These are phyloP conservation scores for Monosporascus sp. DNA, from an alignment of 2,329 filamentous ascomycete genomes.

Conservation along the genomic window DNA sequence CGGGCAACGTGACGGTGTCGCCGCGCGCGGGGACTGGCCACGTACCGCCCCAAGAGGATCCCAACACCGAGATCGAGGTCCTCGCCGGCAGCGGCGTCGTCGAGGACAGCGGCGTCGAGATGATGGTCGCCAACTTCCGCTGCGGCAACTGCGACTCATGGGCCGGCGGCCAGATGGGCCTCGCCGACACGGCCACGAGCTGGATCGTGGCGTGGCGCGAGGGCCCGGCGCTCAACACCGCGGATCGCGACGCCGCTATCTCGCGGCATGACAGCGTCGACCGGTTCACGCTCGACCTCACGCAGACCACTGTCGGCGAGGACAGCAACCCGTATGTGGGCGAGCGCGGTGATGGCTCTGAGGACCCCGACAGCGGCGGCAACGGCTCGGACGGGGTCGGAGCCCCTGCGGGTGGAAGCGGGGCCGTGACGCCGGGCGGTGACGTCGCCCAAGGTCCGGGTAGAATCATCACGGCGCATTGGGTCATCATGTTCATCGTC, in stretches of 20 bases:
- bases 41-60: constrained; percentile 41
- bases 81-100: constrained; percentile 58
- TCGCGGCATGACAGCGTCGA: constrained; percentile 40
- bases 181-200: constrained; percentile 32
- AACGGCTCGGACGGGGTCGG: constrained; percentile 6
- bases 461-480: constrained; percentile 41
- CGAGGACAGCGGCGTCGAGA: constrained; percentile 30
- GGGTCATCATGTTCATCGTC: constrained; percentile 56
- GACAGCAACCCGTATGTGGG: constrained; percentile 50
- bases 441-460: constrained; percentile 7
- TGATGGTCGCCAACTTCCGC: constrained; percentile 56
- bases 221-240: constrained; percentile 41
- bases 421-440: constrained; percentile 8
- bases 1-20: constrained; percentile 58
- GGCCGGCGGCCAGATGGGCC: constrained; percentile 36
- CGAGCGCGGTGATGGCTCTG: constrained; percentile 8
- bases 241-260: constrained; percentile 35
- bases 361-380: constrained; percentile 11
- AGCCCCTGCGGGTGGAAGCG: constrained; percentile 7
- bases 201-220: constrained; percentile 55
- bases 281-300: constrained; percentile 44
- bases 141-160: constrained; percentile 50
- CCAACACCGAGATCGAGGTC: constrained; percentile 41
- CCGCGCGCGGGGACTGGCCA: constrained; percentile 47
- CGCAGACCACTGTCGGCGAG: constrained; percentile 37